Evolutionary conservation across 768 basidiomycete genomes (phyloP).

Genomic region (Serendipita sp.): DNA sequence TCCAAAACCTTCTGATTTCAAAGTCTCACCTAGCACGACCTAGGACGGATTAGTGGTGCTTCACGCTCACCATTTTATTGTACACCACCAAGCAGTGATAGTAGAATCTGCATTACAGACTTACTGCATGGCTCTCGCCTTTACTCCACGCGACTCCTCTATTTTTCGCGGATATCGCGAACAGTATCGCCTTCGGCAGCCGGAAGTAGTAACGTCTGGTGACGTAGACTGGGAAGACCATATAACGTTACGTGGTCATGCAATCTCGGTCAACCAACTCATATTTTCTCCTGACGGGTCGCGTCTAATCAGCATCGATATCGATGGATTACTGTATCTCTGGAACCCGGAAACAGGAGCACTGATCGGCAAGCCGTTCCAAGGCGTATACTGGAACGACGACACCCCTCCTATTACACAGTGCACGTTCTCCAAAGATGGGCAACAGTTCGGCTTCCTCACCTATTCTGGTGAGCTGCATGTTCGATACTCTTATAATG

Average conservation of each 20-base stretch:
- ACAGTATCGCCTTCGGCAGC: too few species aligned
- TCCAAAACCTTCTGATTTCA: background rate
- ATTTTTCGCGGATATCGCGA: background rate
- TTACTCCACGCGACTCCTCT: background rate
- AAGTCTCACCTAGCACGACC: too few species aligned
- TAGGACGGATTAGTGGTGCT: background rate
- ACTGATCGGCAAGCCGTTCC: background rate
- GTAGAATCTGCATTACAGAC: background rate
- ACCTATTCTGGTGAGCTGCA: too few species aligned
- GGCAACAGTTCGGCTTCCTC: too few species aligned
- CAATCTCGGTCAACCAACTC: too few species aligned
- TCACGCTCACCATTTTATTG: background rate
- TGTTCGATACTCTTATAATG: too few species aligned
- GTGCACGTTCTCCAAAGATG: too few species aligned
- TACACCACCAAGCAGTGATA: background rate
- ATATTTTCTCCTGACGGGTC: background rate
- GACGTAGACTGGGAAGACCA: too few species aligned
- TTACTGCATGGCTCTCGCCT: background rate
- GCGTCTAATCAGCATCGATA: background rate
- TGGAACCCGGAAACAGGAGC: background rate
- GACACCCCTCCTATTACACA: too few species aligned
- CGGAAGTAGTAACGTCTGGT: too few species aligned
- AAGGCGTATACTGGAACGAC: too few species aligned
- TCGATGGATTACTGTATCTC: background rate
- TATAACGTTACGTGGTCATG: too few species aligned